Percentiles rank a stretch among this genome's conserved stretches.
phyloP scores from a whole-genome alignment of 495 filamentous ascomycete species.

The Penicillium mononematosum region DNA sequence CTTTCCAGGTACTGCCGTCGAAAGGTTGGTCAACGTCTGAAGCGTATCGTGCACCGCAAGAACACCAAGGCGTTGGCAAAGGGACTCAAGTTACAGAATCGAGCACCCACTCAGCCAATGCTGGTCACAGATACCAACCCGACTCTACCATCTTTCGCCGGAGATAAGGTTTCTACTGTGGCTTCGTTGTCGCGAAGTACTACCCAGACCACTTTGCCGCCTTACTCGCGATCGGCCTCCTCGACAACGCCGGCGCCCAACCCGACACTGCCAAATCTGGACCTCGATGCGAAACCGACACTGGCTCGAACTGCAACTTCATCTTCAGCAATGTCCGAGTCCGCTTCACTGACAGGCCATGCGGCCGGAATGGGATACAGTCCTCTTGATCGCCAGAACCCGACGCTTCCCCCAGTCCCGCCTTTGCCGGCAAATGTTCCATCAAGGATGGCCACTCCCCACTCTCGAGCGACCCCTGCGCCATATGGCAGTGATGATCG shows the following conservation, averaged over 20 bases:
- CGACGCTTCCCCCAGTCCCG: constrained; percentile 25
- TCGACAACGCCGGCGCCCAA: constrained; percentile 9
- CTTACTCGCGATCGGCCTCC: constrained; percentile 28
- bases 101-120: constrained; percentile 51
- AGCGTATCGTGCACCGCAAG: constrained; percentile 74
- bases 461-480: constrained; percentile 15
- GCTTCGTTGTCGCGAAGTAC: constrained; percentile 62
- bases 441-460: constrained; percentile 11
- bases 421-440: constrained; percentile 20
- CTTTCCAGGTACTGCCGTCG: constrained; percentile 82
- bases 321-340: constrained; percentile 28
- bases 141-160: constrained; percentile 62
- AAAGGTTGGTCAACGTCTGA: constrained; percentile 80
- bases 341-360: constrained; percentile 22
- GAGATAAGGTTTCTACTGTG: constrained; percentile 58
- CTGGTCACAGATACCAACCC: constrained; percentile 58
- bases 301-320: constrained; percentile 26
- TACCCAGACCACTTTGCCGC: constrained; percentile 64
- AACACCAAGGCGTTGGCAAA: constrained; percentile 82
- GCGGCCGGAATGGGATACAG: constrained; percentile 29
- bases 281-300: constrained; percentile 25
- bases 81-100: constrained; percentile 61
- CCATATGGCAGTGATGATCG: constrained; percentile 13
- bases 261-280: constrained; percentile 28
- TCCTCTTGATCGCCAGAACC: constrained; percentile 20